Evolutionary conservation across 768 basidiomycete species (phyloP), one percentile per base, ranked within the genome.

Genomic region (Rubroboletus pulcherrimus): DNA sequence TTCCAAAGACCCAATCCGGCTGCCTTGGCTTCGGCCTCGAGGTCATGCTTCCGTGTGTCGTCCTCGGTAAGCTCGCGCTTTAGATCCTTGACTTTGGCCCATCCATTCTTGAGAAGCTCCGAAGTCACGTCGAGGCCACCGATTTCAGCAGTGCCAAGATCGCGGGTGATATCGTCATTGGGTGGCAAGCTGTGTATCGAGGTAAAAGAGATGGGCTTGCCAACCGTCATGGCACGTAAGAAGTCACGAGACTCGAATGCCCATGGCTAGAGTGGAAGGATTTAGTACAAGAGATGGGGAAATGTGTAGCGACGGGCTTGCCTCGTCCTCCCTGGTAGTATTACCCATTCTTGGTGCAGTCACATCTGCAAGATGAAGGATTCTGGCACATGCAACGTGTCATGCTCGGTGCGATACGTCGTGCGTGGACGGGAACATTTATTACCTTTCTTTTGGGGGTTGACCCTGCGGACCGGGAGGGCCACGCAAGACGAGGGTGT

Each of bases 201-300:
- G 26, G 79, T 81, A 73, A 96, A 97, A 0, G 86, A 80, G 64
- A 98, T 79, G 72, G 95, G 86, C 69, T 97, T 98, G 60, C 95
- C 96, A 49, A 98, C 93, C 11, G 85, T 77, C 44, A 94, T 74
- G 24, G 85, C 76, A 41, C 97, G 87, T 35, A 98, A 77, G 73
- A 87, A 97, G 74, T 98, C 97, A 61, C 97, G 88, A 45, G 93
- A 84, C 68, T 95, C 91, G 71, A 88, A 97, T 2, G 96, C 90
- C 85, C 88, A 93, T 7, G 87, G 84, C 91, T 96, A 60, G 17
- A 31, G 15, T 1, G 33, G 1, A 12, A 33, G 45, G 42, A 12
- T 30, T 65, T 17, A 61, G 59, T 21, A 51, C 37, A 19, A 31
- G 37, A 4, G 52, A 12, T 24, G 12, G 2, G 12, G 7, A 4